A percentile compares a stretch with the other conserved stretches of the same genome.
Evolutionary conservation across 768 basidiomycete species (phyloP).

Genomic region (Rhizopogon vesiculosus): DNA sequence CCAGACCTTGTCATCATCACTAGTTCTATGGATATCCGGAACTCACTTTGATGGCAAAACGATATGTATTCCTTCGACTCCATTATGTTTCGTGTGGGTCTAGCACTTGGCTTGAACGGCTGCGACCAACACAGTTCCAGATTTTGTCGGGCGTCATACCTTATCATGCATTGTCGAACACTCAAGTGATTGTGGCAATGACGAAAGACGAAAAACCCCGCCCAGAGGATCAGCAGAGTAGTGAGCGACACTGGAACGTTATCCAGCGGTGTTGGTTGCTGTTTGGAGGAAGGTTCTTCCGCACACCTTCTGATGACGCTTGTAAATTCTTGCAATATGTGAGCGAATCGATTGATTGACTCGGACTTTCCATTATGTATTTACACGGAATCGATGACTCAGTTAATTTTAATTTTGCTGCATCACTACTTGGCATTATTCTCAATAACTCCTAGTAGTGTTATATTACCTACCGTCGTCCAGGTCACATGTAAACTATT

Average conservation of each 20-base stretch:
- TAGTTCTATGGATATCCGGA: not conserved
- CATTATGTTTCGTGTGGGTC: constrained; percentile 13
- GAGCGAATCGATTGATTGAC: too few species aligned
- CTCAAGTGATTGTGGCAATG: not conserved
- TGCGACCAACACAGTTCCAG: not conserved
- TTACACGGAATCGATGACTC: too few species aligned
- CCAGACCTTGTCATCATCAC: constrained; percentile 9
- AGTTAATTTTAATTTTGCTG: too few species aligned
- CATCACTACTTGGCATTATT: too few species aligned
- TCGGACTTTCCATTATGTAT: too few species aligned
- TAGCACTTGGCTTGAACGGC: not conserved
- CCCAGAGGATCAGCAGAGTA: not conserved
- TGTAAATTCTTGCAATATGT: too few species aligned
- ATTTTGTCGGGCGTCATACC: not conserved
- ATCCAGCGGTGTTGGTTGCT: not conserved
- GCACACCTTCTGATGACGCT: too few species aligned
- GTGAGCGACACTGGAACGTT: not conserved
- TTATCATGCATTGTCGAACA: not conserved
- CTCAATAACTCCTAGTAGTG: too few species aligned
- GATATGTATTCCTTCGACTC: constrained; percentile 16
- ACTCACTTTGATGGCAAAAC: not conserved
- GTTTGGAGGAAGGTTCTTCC: too few species aligned
- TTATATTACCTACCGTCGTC: too few species aligned
- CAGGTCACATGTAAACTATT: too few species aligned
- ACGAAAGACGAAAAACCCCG: too few species aligned